Base-by-base conservation (phyloP, 2,329 filamentous ascomycete genomes). In the Monilinia fructigena region DNA sequence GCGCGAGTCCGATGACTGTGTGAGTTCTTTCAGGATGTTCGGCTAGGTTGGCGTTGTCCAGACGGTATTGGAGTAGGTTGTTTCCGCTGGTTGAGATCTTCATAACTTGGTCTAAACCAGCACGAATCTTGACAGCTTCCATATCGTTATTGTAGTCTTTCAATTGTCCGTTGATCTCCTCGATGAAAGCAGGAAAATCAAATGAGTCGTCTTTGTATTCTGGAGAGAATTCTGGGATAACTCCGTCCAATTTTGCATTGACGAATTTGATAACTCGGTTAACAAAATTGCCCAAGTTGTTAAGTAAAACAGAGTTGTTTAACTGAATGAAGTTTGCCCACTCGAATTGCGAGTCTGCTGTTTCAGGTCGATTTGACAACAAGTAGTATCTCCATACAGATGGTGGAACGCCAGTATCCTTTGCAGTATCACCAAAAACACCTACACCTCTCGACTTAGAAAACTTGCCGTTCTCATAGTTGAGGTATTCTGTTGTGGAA, bases 371-470 rank as follows among this genome's bases (percentile, higher is more conserved):
- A 77, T 91, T 89, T 55, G 92, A 90, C 48, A 97, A 83, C 28
- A 97, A 85, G 80, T 95, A 97, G 79, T 94, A 97, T 71, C 93
- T 85, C 92, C 93, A 97, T n/a, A 97, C 91, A 69, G 94, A 91
- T 0, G 92, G 82, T 20, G 89, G 85, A 23, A 97, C 85, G 26
- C 92, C 93, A 11, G 92, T 97, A 65, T 96, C 89, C 78, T 90
- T 90, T 56, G 92, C 93, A 74, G 91, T 92, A 79, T 91, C 93
- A 61, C 93, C 93, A 75, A 97, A 97, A 1, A 97, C 93, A 74
- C 93, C 93, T 48, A 97, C 86, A 42, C 90, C 91, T 73, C 92
- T 86, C 61, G 91, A 95, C 79, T 97, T 97, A 76, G 89, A 93
- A 80, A 97, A 97, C 77, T 97, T 97, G 71, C 91, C 91, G 68